These are phyloP conservation scores for Aspergillus pseudotamarii DNA, from an alignment of 2,329 filamentous ascomycete genomes.

Conservation along the genomic window DNA sequence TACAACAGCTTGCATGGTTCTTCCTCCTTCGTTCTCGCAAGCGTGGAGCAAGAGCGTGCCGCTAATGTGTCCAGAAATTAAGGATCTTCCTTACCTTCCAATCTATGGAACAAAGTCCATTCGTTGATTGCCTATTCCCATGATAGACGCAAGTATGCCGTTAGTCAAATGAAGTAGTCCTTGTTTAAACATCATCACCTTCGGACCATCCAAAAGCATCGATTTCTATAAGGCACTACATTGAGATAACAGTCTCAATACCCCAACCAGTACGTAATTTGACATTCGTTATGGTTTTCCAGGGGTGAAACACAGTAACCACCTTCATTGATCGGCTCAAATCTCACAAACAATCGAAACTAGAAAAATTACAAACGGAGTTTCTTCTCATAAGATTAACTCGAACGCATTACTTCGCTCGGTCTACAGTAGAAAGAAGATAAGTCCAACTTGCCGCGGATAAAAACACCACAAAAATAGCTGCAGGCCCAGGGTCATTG, in stretches of 20 bases:
- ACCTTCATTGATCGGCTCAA: no score
- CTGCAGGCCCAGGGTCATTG: neutral
- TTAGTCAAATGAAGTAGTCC: neutral
- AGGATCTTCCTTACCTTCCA: neutral
- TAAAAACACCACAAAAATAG: neutral
- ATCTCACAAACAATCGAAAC: no score
- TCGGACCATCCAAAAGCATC: neutral
- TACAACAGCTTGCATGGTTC: conserved; percentile 30
- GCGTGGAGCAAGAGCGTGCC: conserved; percentile 28
- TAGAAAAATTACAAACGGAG: fast-evolving
- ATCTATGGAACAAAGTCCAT: neutral
- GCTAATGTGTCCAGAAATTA: neutral
- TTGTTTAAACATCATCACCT: neutral
- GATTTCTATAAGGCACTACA: neutral
- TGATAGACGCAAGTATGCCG: neutral
- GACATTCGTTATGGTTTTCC: no score
- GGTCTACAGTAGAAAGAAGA: neutral
- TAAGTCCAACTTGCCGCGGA: neutral
- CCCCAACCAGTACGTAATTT: no score
- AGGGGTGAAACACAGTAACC: no score
- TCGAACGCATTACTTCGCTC: no score
- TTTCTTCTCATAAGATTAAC: no score
- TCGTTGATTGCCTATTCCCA: neutral
- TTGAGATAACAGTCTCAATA: neutral
- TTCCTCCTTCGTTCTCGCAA: conserved; percentile 29